Evolutionary conservation across 2,329 filamentous ascomycete genomes (phyloP), one percentile per base, ranked within the genome.

Genomic region (Verticillium tricorpus): DNA sequence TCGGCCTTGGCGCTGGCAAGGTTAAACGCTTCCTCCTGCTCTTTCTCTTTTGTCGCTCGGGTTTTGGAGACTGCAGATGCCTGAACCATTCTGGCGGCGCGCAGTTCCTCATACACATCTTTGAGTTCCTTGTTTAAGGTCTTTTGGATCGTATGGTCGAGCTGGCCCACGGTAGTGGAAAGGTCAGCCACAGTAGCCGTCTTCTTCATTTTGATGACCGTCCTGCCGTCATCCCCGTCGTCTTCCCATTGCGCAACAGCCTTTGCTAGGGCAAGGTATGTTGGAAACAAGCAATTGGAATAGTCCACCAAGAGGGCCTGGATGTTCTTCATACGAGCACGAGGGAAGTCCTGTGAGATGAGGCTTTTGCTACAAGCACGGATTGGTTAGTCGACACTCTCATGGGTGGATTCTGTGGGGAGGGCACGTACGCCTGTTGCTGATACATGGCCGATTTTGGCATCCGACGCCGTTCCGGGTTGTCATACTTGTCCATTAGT

Each of bases 11-110:
- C 80, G n/a, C 63, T 63, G 9, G 68, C 66, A 14, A 79, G 64
- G 59, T 85, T 83, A 1, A 67, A 66, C 32, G 73, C 66, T 63
- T 84, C 77, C 22, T 74, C 70, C 5, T 63, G 61, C 52, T 76
- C 71, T 34, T 71, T 71, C 3, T 66, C 67, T 60, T 56, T 68
- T 60, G 66, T 69, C 45, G 64, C 66, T 9, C 64, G 62, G 12
- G 63, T 60, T 58, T 69, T 65, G 3, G 63, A 63, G 19, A 71
- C 66, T 22, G 69, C 69, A 17, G 67, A 69, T 5, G 64, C 60
- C 35, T 66, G 67, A 22, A 77, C 57, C 17, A 67, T 67, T 58
- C 76, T 70, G 3, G 76, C 77, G 15, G 73, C 74, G 22, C 69
- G 65, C 28, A 80, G 72, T 64, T 82, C 82, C n/a, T 69, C 68